These are phyloP conservation scores for Rhizophora mangle DNA, from an alignment of 345 rosid genomes.

Conservation along the genomic window DNA sequence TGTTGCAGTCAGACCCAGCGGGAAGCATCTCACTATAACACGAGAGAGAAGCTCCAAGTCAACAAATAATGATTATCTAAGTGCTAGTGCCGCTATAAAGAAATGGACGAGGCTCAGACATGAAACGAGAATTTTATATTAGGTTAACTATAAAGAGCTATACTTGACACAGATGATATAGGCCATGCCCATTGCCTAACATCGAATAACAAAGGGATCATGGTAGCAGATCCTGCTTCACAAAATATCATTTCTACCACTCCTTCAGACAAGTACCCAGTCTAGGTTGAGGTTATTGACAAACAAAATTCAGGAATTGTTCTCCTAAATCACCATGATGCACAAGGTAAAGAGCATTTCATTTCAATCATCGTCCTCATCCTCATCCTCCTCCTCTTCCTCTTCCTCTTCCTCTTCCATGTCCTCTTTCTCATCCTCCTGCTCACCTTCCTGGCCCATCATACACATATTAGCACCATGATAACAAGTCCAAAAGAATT, in stretches of 20 bases:
- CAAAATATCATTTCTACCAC: constrained; percentile 1
- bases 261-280: background rate
- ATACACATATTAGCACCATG: background rate
- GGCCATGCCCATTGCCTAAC: background rate
- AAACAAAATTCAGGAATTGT: constrained; percentile 4
- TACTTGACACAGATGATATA: background rate
- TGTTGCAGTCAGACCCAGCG: too few relatives aligned
- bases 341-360: constrained; percentile 11
- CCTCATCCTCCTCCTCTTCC: constrained; percentile 26
- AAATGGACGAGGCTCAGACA: too few relatives aligned
- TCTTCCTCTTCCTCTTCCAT: constrained; percentile 45
- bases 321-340: background rate
- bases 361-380: constrained; percentile 3
- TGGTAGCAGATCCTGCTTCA: constrained; percentile 6
- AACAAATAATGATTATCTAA: background rate
- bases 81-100: background rate
- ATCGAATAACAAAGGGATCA: constrained; percentile 2
- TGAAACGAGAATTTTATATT: too few relatives aligned
- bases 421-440: constrained; percentile 18
- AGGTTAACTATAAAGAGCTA: background rate
- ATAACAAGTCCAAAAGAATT: too few relatives aligned
- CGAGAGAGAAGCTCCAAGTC: background rate
- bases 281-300: constrained; percentile 17
- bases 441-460: constrained; percentile 1
- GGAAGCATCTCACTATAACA: too few relatives aligned